These are phyloP conservation scores for Colletotrichum siamense DNA, from an alignment of 2,329 filamentous ascomycete species.

Conservation along the genomic window DNA sequence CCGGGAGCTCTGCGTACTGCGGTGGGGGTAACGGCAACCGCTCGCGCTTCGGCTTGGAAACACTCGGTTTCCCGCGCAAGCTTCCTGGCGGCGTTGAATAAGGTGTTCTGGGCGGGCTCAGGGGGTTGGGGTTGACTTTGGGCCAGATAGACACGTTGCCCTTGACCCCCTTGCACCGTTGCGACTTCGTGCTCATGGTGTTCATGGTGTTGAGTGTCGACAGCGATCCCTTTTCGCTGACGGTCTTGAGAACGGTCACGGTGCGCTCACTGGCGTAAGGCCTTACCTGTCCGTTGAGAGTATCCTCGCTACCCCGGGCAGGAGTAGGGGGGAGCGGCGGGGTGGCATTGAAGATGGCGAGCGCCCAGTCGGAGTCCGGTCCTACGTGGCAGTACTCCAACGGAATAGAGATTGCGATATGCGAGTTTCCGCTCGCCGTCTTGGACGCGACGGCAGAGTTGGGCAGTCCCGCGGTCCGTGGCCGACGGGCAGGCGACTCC, in stretches of 20 bases:
- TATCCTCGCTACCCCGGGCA: not conserved
- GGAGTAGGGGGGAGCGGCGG: slow-evolving; percentile 27
- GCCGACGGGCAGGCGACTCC: slow-evolving; percentile 13
- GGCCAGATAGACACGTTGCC: slow-evolving; percentile 21
- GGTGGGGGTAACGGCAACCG: not conserved
- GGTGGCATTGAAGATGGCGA: slow-evolving; percentile 22
- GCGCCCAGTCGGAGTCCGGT: slow-evolving; percentile 22
- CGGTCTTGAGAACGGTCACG: slow-evolving; percentile 37
- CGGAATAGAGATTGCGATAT: slow-evolving; percentile 68
- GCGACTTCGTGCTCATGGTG: slow-evolving; percentile 1
- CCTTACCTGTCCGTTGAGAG: slow-evolving; percentile 10
- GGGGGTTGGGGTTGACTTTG: slow-evolving; percentile 7
- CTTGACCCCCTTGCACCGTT: not conserved
- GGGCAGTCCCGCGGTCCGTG: slow-evolving; percentile 43
- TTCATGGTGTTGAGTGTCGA: slow-evolving; percentile 18
- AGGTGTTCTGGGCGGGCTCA: slow-evolving; percentile 20
- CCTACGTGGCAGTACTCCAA: slow-evolving; percentile 52
- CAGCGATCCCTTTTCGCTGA: slow-evolving; percentile 39
- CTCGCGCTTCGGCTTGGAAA: not conserved
- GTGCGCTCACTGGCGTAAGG: slow-evolving; percentile 23
- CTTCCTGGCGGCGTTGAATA: slow-evolving; percentile 18
- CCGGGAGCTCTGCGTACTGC: slow-evolving; percentile 18
- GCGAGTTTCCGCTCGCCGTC: slow-evolving; percentile 57
- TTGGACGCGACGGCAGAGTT: slow-evolving; percentile 61
- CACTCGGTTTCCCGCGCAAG: not conserved